Evolutionary conservation across 768 basidiomycete species (phyloP).

Genomic region (Macrolepiota dolichaula): DNA sequence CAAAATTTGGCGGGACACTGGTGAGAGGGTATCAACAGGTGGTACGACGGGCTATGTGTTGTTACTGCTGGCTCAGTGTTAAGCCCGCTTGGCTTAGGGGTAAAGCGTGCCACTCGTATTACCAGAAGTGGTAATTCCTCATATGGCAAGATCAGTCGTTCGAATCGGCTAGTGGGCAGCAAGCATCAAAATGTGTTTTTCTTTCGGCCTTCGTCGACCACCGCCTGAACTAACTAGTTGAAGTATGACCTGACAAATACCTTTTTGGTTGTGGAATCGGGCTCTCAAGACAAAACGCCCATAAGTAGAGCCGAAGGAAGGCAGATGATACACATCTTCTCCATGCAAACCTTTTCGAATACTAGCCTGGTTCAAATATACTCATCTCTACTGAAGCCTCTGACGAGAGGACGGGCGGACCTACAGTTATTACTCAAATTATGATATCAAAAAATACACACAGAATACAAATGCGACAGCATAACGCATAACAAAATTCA

Average conservation of each 20-base stretch:
- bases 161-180: constrained; percentile 35
- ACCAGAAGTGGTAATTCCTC: background rate
- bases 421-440: too few relatives aligned
- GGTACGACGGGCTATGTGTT: too few relatives aligned
- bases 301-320: too few relatives aligned
- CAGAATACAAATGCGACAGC: background rate
- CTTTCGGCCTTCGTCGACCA: constrained; percentile 8
- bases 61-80: background rate
- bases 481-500: constrained; percentile 27
- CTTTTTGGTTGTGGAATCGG: too few relatives aligned
- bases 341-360: too few relatives aligned
- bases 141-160: constrained; percentile 39
- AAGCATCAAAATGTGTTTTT: background rate
- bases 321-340: too few relatives aligned
- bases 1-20: background rate
- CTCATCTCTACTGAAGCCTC: too few relatives aligned
- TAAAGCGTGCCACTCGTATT: constrained; percentile 56
- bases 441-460: background rate
- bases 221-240: background rate
- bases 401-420: too few relatives aligned
- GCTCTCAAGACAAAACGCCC: too few relatives aligned
- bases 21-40: background rate
- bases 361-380: too few relatives aligned
- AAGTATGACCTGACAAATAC: too few relatives aligned
- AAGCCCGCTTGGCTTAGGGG: constrained; percentile 53